Percentiles rank a stretch among this genome's conserved stretches.
Conservation (phyloP, 2,329 filamentous ascomycete genomes). For the Sporothrix dimorphospora region DNA sequence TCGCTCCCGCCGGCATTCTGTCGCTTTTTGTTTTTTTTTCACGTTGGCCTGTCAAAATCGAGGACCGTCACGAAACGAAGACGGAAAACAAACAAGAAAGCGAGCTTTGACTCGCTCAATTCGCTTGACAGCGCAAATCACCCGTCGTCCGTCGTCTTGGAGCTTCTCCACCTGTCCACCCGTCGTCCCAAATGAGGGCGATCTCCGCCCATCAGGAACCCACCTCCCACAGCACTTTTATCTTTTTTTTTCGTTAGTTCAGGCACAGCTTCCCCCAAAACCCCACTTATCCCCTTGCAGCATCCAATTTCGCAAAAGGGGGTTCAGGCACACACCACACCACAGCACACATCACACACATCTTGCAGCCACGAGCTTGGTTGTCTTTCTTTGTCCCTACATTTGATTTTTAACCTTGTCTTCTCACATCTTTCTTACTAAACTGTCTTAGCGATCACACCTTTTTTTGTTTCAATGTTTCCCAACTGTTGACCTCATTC, state of each 20-base stretch:
- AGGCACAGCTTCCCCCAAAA: background rate
- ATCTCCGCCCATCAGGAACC: slow-evolving; percentile 10
- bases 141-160: slow-evolving; percentile 9
- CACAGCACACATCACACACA: background rate
- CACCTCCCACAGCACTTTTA: background rate
- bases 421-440: slow-evolving; percentile 1
- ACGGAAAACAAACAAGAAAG: background rate
- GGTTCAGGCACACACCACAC: slow-evolving; percentile 6
- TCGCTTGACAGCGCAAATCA: background rate
- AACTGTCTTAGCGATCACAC: background rate
- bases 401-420: background rate
- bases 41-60: too few relatives aligned
- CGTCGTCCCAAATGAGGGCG: background rate
- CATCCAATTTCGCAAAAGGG: slow-evolving; percentile 22
- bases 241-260: background rate
- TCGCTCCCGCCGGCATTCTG: background rate
- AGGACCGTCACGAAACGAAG: background rate
- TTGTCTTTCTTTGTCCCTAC: background rate
- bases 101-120: background rate
- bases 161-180: background rate
- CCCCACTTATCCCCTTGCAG: slow-evolving; percentile 24
- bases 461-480: background rate
- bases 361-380: background rate
- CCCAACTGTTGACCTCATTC: too few relatives aligned
- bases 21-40: too few relatives aligned